Conservation (phyloP, 108 stramenopile genomes). For the Nitzschia inconspicua region DNA sequence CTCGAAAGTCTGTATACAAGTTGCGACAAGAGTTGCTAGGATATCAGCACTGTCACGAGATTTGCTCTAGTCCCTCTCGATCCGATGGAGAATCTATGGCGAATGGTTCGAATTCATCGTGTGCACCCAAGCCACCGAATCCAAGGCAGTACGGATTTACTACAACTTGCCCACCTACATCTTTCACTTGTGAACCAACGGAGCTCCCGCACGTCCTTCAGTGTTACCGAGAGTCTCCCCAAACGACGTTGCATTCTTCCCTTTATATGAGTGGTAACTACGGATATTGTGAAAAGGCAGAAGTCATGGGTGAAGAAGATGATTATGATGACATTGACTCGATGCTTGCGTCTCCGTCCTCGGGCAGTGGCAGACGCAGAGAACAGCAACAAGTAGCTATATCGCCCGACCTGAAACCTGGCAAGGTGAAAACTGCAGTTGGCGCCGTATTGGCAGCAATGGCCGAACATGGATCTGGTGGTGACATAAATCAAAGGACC, state of each 20-base stretch:
- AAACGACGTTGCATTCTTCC: too few relatives aligned
- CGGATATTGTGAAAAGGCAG: too few relatives aligned
- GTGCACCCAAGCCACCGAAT: too few relatives aligned
- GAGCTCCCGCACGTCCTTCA: too few relatives aligned
- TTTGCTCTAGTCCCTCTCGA: too few relatives aligned
- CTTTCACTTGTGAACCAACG: too few relatives aligned
- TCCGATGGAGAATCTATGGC: too few relatives aligned
- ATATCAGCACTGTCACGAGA: neutral
- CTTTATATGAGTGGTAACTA: too few relatives aligned
- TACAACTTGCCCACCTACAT: too few relatives aligned
- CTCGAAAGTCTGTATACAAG: constrained; percentile 12
- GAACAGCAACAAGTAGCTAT: constrained; percentile 10
- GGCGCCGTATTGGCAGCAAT: constrained; percentile 27
- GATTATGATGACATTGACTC: neutral
- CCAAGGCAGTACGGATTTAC: too few relatives aligned
- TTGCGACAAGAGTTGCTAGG: constrained; percentile 25
- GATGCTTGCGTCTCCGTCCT: neutral
- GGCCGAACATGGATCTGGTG: neutral
- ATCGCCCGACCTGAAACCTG: constrained; percentile 28
- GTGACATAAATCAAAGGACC: neutral
- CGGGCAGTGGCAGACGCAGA: neutral
- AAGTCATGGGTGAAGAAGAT: neutral
- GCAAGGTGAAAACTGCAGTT: constrained; percentile 34
- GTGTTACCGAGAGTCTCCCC: too few relatives aligned
- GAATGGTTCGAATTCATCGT: too few relatives aligned